phyloP scores from a whole-genome alignment of 2,329 filamentous ascomycete genomes.

The Fonsecaea erecta region DNA sequence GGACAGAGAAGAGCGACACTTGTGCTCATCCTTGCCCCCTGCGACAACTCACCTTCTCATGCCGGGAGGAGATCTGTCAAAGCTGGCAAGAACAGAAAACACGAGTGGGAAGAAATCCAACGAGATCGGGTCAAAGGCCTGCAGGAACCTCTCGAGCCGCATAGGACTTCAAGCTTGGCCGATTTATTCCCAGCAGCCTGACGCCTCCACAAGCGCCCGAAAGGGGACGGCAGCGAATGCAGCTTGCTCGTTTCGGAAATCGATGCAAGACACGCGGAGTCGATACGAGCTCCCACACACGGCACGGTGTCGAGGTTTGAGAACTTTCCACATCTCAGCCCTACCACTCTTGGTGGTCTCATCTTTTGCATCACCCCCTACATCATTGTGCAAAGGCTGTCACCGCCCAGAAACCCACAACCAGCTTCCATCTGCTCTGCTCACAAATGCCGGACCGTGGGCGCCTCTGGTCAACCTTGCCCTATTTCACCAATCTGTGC shows the following conservation, averaged over 20 bases:
- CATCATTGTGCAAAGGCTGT: background rate
- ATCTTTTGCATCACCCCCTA: background rate
- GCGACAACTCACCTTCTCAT: background rate
- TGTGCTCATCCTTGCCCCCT: background rate
- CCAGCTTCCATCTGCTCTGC: background rate
- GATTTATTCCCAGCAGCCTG: background rate
- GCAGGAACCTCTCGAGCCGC: background rate
- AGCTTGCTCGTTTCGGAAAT: slow-evolving; percentile 1
- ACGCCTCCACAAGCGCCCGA: background rate
- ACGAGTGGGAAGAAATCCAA: background rate
- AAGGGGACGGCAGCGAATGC: background rate
- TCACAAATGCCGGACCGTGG: background rate
- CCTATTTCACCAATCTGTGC: background rate
- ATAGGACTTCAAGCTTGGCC: background rate
- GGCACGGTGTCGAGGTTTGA: background rate
- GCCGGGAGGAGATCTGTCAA: background rate
- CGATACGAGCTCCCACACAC: background rate
- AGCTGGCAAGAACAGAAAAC: background rate
- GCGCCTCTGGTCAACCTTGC: background rate
- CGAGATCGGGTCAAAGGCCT: background rate
- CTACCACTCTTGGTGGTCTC: background rate
- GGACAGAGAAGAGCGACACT: background rate
- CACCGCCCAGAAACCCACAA: background rate
- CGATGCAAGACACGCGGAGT: background rate
- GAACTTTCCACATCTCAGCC: background rate